A percentile compares a stretch with the other conserved stretches of the same genome.
Conservation (phyloP, 2,329 filamentous ascomycete species). For the Diaporthe destruens region DNA sequence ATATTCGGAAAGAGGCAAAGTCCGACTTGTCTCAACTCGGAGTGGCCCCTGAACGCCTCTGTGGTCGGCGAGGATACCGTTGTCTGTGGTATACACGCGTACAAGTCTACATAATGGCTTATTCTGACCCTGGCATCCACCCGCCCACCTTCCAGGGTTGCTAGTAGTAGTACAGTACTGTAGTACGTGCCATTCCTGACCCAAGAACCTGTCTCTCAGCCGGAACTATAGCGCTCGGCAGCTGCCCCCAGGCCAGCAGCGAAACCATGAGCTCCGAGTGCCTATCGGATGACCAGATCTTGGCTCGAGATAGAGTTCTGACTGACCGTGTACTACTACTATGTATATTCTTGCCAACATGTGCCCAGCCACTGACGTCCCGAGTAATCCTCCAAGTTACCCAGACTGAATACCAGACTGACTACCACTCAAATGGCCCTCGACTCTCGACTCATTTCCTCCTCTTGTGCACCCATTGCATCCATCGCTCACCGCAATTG, state of each 20-base stretch:
- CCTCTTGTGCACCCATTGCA: neutral
- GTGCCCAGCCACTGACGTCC: constrained; percentile 12
- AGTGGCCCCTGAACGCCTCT: neutral
- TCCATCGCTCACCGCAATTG: constrained; percentile 19
- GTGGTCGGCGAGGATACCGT: neutral
- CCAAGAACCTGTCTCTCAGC: neutral
- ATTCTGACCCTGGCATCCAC: neutral
- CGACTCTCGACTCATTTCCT: constrained; percentile 11
- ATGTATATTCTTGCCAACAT: constrained; percentile 11
- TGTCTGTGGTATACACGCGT: neutral
- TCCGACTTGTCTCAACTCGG: neutral
- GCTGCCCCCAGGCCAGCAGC: constrained; percentile 2
- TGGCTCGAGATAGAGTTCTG: constrained; percentile 31
- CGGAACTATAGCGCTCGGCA: constrained; percentile 5
- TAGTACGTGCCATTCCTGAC: no score
- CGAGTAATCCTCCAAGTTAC: neutral
- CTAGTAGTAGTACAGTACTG: neutral
- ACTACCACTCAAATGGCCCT: neutral
- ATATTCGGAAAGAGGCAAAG: neutral
- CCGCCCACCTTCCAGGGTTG: neutral
- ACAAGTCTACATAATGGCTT: neutral
- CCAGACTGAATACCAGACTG: no score
- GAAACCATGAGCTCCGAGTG: neutral
- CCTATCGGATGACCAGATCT: constrained; percentile 23
- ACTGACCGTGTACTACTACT: neutral